phyloP scores from a whole-genome alignment of 2,329 filamentous ascomycete genomes.

The Periconia sp. region DNA sequence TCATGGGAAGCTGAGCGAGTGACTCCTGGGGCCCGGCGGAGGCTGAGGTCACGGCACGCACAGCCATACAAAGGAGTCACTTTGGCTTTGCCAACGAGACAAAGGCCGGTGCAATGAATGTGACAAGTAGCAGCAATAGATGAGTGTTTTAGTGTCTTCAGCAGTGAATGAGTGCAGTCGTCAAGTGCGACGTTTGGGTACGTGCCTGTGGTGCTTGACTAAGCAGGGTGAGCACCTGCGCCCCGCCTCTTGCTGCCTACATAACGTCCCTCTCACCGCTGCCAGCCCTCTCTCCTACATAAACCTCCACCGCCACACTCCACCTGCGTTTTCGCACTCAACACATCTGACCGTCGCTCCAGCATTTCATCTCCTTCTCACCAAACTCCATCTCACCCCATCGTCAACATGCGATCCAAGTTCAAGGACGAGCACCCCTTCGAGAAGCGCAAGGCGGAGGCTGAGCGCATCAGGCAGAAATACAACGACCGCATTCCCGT shows the following conservation, averaged over 20 bases:
- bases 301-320: slow-evolving; percentile 30
- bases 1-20: slow-evolving; percentile 38
- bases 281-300: slow-evolving; percentile 31
- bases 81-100: slow-evolving; percentile 8
- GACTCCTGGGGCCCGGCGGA: slow-evolving; percentile 28
- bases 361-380: slow-evolving; percentile 5
- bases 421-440: slow-evolving; percentile 99
- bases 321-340: slow-evolving; percentile 13
- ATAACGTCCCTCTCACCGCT: slow-evolving; percentile 42
- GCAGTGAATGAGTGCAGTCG: not conserved
- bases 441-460: slow-evolving; percentile 99
- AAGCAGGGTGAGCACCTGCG: slow-evolving; percentile 25
- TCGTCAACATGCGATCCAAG: slow-evolving; percentile 84
- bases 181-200: slow-evolving; percentile 1
- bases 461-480: slow-evolving; percentile 98
- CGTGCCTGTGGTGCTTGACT: slow-evolving; percentile 12
- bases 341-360: slow-evolving; percentile 3
- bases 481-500: slow-evolving; percentile 98
- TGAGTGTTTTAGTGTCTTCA: not conserved
- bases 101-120: slow-evolving; percentile 9
- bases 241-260: slow-evolving; percentile 38
- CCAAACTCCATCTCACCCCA: slow-evolving; percentile 18
- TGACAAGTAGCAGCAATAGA: not conserved
- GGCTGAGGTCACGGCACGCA: slow-evolving; percentile 26
- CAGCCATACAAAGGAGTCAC: slow-evolving; percentile 39